Conservation (phyloP, 192 early-diverging fungal species). For the Glomus cerebriforme region DNA sequence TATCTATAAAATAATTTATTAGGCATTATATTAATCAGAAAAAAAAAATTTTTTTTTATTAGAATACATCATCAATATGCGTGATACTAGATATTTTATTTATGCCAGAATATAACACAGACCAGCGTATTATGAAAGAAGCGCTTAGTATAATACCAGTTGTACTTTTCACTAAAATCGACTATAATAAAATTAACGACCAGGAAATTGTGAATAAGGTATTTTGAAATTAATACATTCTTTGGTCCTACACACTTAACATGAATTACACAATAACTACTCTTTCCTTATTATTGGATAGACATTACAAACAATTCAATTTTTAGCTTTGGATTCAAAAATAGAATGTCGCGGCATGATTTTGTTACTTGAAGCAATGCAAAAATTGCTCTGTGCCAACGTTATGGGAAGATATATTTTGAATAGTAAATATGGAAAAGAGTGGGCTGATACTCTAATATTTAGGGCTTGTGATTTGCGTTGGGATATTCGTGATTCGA, state of each 20-base stretch:
- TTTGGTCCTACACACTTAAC: not conserved
- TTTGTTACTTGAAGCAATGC: slow-evolving; percentile 34
- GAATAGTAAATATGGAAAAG: slow-evolving; percentile 34
- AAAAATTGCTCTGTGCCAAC: not conserved
- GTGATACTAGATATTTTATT: slow-evolving; percentile 19
- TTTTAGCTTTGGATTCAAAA: slow-evolving; percentile 27
- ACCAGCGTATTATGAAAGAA: slow-evolving; percentile 15
- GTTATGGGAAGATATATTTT: slow-evolving; percentile 21
- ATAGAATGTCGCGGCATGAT: slow-evolving; percentile 33
- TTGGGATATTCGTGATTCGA: slow-evolving; percentile 57
- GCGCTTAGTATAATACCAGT: slow-evolving; percentile 17
- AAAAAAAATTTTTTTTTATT: not conserved
- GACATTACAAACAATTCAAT: slow-evolving; percentile 18
- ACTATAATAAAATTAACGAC: slow-evolving; percentile 8
- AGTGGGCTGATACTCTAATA: slow-evolving; percentile 40
- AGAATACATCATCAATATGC: not conserved
- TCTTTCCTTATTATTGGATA: not conserved
- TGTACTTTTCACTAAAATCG: slow-evolving; percentile 15
- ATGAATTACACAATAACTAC: slow-evolving; percentile 1
- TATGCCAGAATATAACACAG: slow-evolving; percentile 1
- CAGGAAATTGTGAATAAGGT: slow-evolving; percentile 22
- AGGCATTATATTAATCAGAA: not conserved
- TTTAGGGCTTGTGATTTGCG: slow-evolving; percentile 48
- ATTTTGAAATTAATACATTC: not conserved
- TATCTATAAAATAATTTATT: too few species aligned